Evolutionary conservation across 1,284 basidiomycete genomes (phyloP).

Genomic region (Vanrija sp.): DNA sequence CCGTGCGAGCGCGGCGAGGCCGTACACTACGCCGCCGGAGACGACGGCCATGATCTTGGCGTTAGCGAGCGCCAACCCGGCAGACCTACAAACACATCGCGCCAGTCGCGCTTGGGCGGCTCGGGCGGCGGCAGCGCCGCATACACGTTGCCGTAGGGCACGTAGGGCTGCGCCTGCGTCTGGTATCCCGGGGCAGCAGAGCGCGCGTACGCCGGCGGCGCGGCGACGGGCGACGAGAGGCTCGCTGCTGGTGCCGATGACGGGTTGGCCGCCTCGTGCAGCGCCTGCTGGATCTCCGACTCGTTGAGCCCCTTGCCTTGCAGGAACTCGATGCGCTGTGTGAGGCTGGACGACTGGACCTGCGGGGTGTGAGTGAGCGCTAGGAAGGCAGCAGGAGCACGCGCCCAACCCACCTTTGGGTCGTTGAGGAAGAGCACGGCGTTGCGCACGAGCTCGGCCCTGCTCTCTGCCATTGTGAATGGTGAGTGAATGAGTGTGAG

Average conservation of each 20-base stretch:
- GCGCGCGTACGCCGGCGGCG: constrained; percentile 42
- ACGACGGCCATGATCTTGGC: constrained; percentile 85
- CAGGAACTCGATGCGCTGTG: constrained; percentile 85
- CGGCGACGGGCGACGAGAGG: constrained; percentile 13
- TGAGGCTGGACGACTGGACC: constrained; percentile 64
- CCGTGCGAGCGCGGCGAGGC: constrained; percentile 77
- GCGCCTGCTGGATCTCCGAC: constrained; percentile 80
- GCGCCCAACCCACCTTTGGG: constrained; percentile 34
- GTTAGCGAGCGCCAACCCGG: neutral
- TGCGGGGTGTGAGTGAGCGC: constrained; percentile 5
- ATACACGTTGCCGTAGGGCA: neutral
- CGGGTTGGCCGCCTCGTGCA: constrained; percentile 57
- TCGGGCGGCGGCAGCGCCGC: constrained; percentile 40
- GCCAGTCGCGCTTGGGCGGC: constrained; percentile 69
- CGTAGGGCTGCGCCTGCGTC: constrained; percentile 45
- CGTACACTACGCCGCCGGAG: constrained; percentile 83
- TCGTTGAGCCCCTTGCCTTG: constrained; percentile 85
- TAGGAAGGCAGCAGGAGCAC: neutral
- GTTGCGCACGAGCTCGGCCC: constrained; percentile 70
- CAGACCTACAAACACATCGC: constrained; percentile 80
- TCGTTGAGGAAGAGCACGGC: constrained; percentile 77
- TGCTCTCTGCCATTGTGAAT: constrained; percentile 18
- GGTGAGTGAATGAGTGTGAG: constrained; percentile 12
- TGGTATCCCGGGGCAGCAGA: neutral
- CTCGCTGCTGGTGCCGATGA: constrained; percentile 6